Conservation (phyloP, 225 moss, liverwort and hornwort species). For the Neckera pumila region DNA sequence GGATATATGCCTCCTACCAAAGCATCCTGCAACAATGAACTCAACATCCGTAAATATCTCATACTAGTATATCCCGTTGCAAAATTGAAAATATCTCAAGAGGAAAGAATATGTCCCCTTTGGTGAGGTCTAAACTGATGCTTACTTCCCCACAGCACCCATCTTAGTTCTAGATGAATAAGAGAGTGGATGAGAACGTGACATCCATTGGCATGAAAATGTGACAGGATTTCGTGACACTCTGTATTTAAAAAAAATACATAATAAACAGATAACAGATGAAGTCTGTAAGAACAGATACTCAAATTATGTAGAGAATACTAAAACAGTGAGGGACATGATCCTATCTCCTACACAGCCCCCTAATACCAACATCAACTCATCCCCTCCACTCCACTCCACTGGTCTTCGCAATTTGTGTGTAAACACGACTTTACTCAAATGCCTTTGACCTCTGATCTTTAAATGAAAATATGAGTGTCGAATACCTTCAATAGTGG, state of each 20-base stretch:
- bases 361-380: not conserved
- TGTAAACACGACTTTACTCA: not conserved
- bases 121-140: not conserved
- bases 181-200: not conserved
- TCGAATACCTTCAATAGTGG: not conserved
- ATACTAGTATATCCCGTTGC: not conserved
- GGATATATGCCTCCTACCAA: constrained; percentile 36
- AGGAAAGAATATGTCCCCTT: not conserved
- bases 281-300: not conserved
- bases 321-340: not conserved
- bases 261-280: not conserved
- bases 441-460: not conserved
- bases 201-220: not conserved
- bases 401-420: not conserved
- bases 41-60: not conserved
- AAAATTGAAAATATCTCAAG: not conserved
- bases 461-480: not conserved
- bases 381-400: not conserved
- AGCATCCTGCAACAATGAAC: constrained; percentile 23
- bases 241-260: too few relatives aligned
- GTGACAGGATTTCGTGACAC: not conserved
- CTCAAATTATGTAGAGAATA: not conserved
- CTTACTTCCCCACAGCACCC: not conserved
- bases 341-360: not conserved
- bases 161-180: not conserved